phyloP scores from a whole-genome alignment of 2,329 filamentous ascomycete genomes.

The Fusarium transvaalense region DNA sequence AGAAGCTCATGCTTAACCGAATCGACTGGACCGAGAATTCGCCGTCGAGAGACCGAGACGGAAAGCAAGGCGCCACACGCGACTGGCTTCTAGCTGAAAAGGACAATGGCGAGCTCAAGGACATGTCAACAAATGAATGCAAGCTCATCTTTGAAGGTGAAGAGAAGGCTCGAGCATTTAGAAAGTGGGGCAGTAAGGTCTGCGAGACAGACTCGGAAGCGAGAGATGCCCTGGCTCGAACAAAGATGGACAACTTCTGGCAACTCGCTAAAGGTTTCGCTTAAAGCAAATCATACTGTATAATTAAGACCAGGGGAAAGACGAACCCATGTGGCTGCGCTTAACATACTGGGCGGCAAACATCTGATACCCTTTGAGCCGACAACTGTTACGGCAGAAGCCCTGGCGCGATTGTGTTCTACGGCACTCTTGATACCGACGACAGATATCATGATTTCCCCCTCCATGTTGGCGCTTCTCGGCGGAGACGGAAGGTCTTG shows the following conservation, averaged over 20 bases:
- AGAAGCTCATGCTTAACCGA: slow-evolving; percentile 92
- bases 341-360: slow-evolving; percentile 12
- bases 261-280: slow-evolving; percentile 78
- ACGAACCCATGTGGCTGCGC: slow-evolving; percentile 5
- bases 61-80: slow-evolving; percentile 71
- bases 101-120: slow-evolving; percentile 81
- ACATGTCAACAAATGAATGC: slow-evolving; percentile 85
- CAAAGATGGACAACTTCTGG: slow-evolving; percentile 98
- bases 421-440: background rate
- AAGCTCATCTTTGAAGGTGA: slow-evolving; percentile 91
- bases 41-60: slow-evolving; percentile 72
- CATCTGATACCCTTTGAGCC: slow-evolving; percentile 18
- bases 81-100: slow-evolving; percentile 85
- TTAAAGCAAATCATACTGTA: slow-evolving; percentile 18
- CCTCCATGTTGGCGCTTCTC: background rate
- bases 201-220: slow-evolving; percentile 94
- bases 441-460: background rate
- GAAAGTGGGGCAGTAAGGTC: slow-evolving; percentile 89
- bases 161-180: slow-evolving; percentile 81
- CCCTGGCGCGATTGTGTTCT: slow-evolving; percentile 1
- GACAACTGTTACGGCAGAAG: slow-evolving; percentile 5
- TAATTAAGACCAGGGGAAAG: background rate
- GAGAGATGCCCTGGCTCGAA: slow-evolving; percentile 79
- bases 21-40: slow-evolving; percentile 96
- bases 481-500: background rate